Evolutionary conservation across 2,329 filamentous ascomycete species (phyloP), one percentile per base, ranked within the genome.

Genomic region (Ustilaginoidea virens): DNA sequence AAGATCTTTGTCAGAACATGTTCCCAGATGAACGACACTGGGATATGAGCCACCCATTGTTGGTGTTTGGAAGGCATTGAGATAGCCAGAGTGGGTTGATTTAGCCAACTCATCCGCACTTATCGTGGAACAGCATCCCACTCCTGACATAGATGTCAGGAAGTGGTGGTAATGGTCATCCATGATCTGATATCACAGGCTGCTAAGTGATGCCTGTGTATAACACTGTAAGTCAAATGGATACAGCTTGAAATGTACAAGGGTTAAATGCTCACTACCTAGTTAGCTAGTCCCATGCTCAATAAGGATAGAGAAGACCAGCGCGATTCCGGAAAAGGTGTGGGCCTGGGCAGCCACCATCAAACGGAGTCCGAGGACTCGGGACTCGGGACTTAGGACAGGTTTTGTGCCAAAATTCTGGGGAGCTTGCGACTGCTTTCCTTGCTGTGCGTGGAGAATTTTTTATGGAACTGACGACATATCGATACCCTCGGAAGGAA

Each of bases 121-220:
- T 11, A 44, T 44, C 31, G 41, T 46, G 27, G 53, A 47, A 35
- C 55, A 53, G 25, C 52, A 48, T 26, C 51, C 54, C 29, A 52
- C 50, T 31, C 59, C 63, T 33, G 60, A 55, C 56, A 66, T 60
- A 19, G 63, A 63, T 39, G 63, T 57, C 31, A 69, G 51, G 40
- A 69, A 69, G 37, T 63, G 59, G 28, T 64, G 61, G 39, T 71
- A 70, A 43, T 66, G 67, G 37, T 69, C 64, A 43, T 60, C 60
- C 67, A 72, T 72, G 33, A 37, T 16, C 17, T 12, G 12, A 5
- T 10, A 15, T 28, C 27, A 10, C 17, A 20, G 7, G 13, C 15
- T 14, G n/a, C 23, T 17, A 23, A 30, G 13, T 16, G 27, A 31
- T 20, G 25, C 24, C 20, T 18, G 23, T 8, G 34, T 27, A 34